phyloP scores from a whole-genome alignment of 352 stramenopile species.

The Stramenopiles sp. region DNA sequence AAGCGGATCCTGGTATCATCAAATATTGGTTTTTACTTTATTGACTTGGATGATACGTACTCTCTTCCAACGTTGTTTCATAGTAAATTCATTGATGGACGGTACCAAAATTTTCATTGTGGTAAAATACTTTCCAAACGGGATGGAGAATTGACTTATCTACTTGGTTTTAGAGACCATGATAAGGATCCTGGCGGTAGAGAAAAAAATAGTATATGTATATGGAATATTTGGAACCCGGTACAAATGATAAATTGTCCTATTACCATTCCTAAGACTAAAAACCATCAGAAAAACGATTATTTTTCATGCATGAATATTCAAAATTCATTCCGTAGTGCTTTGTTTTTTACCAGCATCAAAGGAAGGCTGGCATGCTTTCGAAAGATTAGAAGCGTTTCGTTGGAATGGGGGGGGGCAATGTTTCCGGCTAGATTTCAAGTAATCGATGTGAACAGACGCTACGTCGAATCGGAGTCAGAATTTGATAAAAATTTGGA shows the following conservation, averaged over 20 bases:
- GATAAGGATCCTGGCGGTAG: neutral
- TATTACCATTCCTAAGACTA: neutral
- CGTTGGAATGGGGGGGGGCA: neutral
- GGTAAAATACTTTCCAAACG: neutral
- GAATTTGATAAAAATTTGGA: conserved; percentile 6
- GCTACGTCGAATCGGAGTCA: neutral
- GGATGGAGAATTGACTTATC: neutral
- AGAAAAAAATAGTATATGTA: neutral
- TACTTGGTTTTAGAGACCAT: neutral
- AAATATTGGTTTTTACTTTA: neutral
- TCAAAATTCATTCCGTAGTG: neutral
- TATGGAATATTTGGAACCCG: neutral
- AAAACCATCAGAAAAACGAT: neutral
- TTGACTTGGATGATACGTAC: neutral
- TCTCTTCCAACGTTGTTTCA: neutral
- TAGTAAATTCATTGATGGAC: neutral
- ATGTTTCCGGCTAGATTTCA: conserved; percentile 5
- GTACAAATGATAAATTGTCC: neutral
- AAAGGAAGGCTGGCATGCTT: neutral
- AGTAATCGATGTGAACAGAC: neutral
- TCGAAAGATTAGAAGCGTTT: neutral
- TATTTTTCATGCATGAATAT: neutral
- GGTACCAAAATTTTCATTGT: neutral
- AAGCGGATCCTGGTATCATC: neutral
- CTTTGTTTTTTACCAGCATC: neutral